phyloP scores from a whole-genome alignment of 192 early-diverging fungal species.

The Pecoramyces ruminantium region DNA sequence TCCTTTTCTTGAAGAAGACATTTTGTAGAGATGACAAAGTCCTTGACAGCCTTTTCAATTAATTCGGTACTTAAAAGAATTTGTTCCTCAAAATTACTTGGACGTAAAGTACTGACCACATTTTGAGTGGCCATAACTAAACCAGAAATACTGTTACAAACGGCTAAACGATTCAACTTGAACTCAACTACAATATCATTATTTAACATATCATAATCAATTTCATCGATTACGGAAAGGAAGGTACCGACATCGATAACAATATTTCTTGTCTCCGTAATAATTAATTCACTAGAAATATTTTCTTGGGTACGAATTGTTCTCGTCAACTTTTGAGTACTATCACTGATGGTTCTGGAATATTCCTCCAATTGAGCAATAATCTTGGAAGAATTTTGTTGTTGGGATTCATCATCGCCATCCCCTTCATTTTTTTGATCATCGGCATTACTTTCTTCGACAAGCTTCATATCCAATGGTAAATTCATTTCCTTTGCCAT shows the following conservation, averaged over 20 bases:
- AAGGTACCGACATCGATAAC: constrained; percentile 34
- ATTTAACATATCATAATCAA: constrained; percentile 15
- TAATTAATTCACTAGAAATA: constrained; percentile 3
- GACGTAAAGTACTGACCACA: neutral
- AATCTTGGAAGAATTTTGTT: constrained; percentile 16
- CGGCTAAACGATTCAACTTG: constrained; percentile 31
- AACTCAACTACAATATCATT: constrained; percentile 25
- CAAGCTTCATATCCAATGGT: neutral
- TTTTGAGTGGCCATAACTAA: neutral
- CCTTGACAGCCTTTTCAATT: neutral
- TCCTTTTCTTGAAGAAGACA: neutral
- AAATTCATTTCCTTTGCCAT: constrained; percentile 30
- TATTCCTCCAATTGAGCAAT: constrained; percentile 15
- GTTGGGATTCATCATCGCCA: neutral
- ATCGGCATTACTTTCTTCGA: neutral
- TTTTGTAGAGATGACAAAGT: neutral
- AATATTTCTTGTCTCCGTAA: constrained; percentile 16
- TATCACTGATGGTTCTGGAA: neutral
- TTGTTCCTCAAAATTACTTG: neutral
- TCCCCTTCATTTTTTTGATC: neutral
- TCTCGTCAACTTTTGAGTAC: neutral
- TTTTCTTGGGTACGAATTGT: neutral
- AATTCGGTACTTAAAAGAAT: neutral
- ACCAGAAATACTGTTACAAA: constrained; percentile 45
- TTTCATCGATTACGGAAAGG: constrained; percentile 25